phyloP scores from a whole-genome alignment of 2,329 filamentous ascomycete species.

The Neonectria magnoliae region DNA sequence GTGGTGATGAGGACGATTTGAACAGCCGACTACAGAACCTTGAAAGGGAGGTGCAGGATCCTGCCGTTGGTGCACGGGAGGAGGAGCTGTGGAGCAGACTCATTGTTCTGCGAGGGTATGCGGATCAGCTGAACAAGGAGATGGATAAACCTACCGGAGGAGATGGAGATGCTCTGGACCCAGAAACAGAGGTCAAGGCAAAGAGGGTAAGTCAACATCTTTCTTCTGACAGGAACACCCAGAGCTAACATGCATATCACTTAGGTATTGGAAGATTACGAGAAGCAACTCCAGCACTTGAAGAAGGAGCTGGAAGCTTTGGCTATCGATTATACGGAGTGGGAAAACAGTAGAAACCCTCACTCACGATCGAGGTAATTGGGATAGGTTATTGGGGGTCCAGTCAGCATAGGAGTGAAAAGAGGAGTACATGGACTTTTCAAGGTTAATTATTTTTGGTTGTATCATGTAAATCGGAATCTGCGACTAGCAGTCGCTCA shows the following conservation, averaged over 20 bases:
- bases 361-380: conserved; percentile 47
- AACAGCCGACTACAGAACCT: conserved; percentile 75
- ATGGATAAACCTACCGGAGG: conserved; percentile 72
- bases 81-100: conserved; percentile 89
- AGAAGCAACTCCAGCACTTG: conserved; percentile 80
- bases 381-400: conserved; percentile 7
- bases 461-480: conserved; percentile 8
- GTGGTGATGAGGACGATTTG: conserved; percentile 81
- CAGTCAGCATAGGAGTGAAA: conserved; percentile 22
- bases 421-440: conserved; percentile 22
- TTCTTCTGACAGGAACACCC: background rate
- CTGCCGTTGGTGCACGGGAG: conserved; percentile 77
- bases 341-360: conserved; percentile 62
- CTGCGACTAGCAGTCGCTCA: background rate
- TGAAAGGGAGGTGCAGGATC: conserved; percentile 77
- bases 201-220: conserved; percentile 70
- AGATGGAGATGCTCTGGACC: conserved; percentile 68
- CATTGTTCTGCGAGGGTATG: conserved; percentile 77
- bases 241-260: conserved; percentile 24
- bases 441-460: conserved; percentile 16
- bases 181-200: conserved; percentile 75
- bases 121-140: conserved; percentile 77
- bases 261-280: conserved; percentile 82
- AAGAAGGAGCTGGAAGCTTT: conserved; percentile 76
- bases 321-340: conserved; percentile 65